A percentile compares a stretch with the other conserved stretches of the same genome.
Evolutionary conservation across 2,329 filamentous ascomycete genomes (phyloP).

Genomic region (Colletotrichum viniferum): DNA sequence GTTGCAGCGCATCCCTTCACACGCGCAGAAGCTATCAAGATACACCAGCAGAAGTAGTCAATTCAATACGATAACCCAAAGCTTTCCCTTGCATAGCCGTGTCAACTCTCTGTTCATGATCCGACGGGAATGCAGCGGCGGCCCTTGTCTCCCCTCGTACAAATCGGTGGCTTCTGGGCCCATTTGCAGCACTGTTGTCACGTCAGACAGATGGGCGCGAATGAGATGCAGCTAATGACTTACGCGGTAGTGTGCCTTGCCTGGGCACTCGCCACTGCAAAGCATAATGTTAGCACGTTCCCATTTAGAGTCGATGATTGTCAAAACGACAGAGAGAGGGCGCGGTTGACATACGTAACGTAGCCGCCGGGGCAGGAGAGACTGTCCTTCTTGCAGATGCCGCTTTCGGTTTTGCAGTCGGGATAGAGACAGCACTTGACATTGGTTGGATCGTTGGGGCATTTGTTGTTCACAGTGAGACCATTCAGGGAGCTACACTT

Average conservation of each 20-base stretch:
- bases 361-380: constrained; percentile 11
- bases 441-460: constrained; percentile 12
- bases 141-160: background rate
- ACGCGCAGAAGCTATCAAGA: background rate
- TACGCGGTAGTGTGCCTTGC: constrained; percentile 11
- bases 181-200: constrained; percentile 12
- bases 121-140: constrained; percentile 3
- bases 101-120: background rate
- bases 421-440: constrained; percentile 19
- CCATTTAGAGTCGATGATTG: background rate
- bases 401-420: constrained; percentile 3
- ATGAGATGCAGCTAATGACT: background rate
- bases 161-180: constrained; percentile 7
- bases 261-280: constrained; percentile 9
- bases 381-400: constrained; percentile 9
- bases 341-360: background rate
- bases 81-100: background rate
- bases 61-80: background rate
- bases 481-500: constrained; percentile 12
- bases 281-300: background rate
- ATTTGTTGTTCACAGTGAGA: constrained; percentile 1
- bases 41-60: background rate
- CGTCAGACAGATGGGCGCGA: background rate
- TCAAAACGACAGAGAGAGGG: background rate
- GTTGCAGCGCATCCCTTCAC: background rate